Evolutionary conservation across 805 yeast species (phyloP).

Genomic region (Teunomyces aglyptinius): DNA sequence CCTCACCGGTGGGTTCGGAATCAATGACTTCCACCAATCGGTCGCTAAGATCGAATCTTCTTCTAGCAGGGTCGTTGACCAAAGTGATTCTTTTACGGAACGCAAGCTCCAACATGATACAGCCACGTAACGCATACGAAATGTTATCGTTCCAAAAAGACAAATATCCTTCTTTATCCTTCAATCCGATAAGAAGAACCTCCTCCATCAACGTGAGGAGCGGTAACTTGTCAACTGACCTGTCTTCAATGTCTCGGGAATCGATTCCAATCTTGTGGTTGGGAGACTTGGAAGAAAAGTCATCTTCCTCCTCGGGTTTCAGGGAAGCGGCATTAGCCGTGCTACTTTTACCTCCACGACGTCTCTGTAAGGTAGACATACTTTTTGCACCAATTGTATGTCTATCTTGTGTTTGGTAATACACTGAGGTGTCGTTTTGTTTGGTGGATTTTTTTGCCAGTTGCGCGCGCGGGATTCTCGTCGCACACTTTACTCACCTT

Average conservation of each 20-base stretch:
- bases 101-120: constrained; percentile 88
- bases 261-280: constrained; percentile 79
- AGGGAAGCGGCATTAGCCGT: constrained; percentile 17
- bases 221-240: constrained; percentile 50
- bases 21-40: constrained; percentile 85
- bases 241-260: constrained; percentile 59
- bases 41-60: constrained; percentile 84
- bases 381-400: background rate
- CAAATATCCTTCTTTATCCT: constrained; percentile 93
- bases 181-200: constrained; percentile 86
- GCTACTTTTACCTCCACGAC: constrained; percentile 55
- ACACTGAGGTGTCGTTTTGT: background rate
- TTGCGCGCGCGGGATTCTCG: background rate
- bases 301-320: constrained; percentile 27
- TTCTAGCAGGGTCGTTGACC: constrained; percentile 88
- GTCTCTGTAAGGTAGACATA: constrained; percentile 56
- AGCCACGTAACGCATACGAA: constrained; percentile 92
- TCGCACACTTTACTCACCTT: background rate
- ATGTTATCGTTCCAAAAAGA: constrained; percentile 98
- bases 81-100: constrained; percentile 85
- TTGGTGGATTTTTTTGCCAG: background rate
- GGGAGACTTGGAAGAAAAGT: constrained; percentile 12
- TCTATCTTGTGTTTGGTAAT: background rate
- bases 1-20: constrained; percentile 89
- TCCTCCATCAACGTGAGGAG: constrained; percentile 93